Evolutionary conservation across 2,329 filamentous ascomycete genomes (phyloP).

Genomic region (Shiraia bambusicola): DNA sequence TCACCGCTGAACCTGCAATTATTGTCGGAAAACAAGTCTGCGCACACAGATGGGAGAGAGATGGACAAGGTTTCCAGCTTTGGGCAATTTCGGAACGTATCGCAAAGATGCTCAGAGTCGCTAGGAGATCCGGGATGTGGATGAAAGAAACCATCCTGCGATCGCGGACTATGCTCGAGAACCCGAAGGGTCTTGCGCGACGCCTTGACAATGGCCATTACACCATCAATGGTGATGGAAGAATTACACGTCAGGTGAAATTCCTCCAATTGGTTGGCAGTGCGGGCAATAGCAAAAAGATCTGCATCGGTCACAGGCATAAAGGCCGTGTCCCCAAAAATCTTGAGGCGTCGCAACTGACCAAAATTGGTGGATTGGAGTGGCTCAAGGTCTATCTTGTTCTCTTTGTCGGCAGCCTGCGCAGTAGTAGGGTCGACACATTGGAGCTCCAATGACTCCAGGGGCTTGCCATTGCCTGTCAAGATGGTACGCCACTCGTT

Average conservation of each 20-base stretch:
- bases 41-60: slow-evolving; percentile 52
- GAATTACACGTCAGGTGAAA: slow-evolving; percentile 57
- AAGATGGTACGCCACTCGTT: slow-evolving; percentile 53
- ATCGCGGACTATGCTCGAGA: slow-evolving; percentile 56
- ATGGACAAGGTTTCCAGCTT: slow-evolving; percentile 52
- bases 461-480: slow-evolving; percentile 46
- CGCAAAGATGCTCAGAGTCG: slow-evolving; percentile 52
- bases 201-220: slow-evolving; percentile 55
- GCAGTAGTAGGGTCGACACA: slow-evolving; percentile 52
- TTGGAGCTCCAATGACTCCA: slow-evolving; percentile 55
- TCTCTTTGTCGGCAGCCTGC: slow-evolving; percentile 45
- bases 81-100: slow-evolving; percentile 50
- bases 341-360: slow-evolving; percentile 53
- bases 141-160: slow-evolving; percentile 55
- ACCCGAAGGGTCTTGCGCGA: slow-evolving; percentile 52
- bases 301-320: slow-evolving; percentile 55
- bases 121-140: slow-evolving; percentile 50
- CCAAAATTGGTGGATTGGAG: slow-evolving; percentile 54
- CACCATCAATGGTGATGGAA: slow-evolving; percentile 55
- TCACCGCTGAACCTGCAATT: slow-evolving; percentile 51
- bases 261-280: slow-evolving; percentile 54
- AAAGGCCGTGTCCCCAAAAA: slow-evolving; percentile 57
- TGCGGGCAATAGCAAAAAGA: slow-evolving; percentile 52
- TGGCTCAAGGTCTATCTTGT: slow-evolving; percentile 48
- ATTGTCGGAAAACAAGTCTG: slow-evolving; percentile 49